Conservation (phyloP, 106 monocot species). For the Dendrobium officinale region DNA sequence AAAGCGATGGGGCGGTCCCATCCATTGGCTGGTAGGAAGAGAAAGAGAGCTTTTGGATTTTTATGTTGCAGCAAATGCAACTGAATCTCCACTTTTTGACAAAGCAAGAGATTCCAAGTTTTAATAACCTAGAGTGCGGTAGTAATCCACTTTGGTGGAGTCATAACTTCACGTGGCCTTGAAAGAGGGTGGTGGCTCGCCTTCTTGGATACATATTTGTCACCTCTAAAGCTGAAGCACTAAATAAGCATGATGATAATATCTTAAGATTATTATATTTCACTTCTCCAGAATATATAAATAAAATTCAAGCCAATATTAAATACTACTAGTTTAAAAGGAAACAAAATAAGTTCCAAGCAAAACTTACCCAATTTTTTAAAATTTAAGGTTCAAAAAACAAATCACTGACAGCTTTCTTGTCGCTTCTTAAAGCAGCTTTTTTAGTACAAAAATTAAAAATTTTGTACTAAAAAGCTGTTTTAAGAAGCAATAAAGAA, state of each 20-base stretch:
- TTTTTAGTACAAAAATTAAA: too few species aligned
- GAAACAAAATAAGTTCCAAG: not conserved
- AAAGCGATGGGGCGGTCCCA: not conserved
- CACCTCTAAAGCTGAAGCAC: not conserved
- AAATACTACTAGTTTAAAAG: not conserved
- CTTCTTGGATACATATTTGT: not conserved
- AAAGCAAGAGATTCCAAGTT: constrained; percentile 1
- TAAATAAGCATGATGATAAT: not conserved
- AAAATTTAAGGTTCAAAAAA: too few species aligned
- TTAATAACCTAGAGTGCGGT: not conserved
- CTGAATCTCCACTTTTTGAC: not conserved
- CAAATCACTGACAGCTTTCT: not conserved
- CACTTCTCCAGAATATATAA: not conserved
- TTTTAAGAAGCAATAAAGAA: too few species aligned
- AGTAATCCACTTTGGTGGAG: not conserved
- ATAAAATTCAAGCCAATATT: not conserved
- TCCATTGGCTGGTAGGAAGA: not conserved
- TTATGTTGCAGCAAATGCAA: not conserved
- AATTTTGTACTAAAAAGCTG: too few species aligned
- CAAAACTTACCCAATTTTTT: not conserved
- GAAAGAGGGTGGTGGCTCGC: not conserved
- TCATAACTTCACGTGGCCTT: not conserved
- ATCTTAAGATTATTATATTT: not conserved
- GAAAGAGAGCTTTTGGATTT: not conserved
- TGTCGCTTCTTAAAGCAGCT: too few species aligned